These are phyloP conservation scores for Quercus tomentella DNA, from an alignment of 331 rosid species.

Conservation along the genomic window DNA sequence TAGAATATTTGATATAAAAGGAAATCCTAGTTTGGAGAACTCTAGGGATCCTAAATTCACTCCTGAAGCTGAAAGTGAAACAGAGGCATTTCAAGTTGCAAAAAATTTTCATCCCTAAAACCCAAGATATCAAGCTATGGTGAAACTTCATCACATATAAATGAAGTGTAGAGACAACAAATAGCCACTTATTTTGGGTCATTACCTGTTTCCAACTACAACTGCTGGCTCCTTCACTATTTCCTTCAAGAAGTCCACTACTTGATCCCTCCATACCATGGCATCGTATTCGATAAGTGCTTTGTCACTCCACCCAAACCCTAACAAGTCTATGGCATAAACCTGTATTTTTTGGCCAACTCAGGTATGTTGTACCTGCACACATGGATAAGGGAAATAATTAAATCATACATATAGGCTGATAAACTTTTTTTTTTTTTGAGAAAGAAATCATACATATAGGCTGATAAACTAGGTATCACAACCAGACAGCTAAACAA, in stretches of 20 bases:
- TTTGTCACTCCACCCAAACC: conserved; percentile 97
- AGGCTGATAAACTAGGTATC: not conserved
- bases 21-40: not conserved
- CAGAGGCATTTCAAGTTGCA: not conserved
- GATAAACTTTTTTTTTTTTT: too few species aligned
- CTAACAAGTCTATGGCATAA: conserved; percentile 86
- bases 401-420: not conserved
- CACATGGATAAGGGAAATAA: not conserved
- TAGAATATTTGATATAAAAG: not conserved
- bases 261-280: conserved; percentile 86
- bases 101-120: not conserved
- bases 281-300: conserved; percentile 85
- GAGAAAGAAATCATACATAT: not conserved
- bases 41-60: not conserved
- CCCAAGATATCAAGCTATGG: not conserved
- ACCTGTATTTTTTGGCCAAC: conserved; percentile 83
- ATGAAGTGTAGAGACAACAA: not conserved
- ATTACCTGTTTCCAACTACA: conserved; percentile 88
- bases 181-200: conserved; percentile 1
- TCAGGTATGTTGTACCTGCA: conserved; percentile 81
- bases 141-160: not conserved
- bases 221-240: conserved; percentile 68
- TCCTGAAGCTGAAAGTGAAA: not conserved
- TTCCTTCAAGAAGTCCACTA: conserved; percentile 73
- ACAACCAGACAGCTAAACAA: not conserved